Evolutionary conservation across 106 monocot genomes (phyloP), one percentile per base, ranked within the genome.

Genomic region (Dactylorhiza incarnata): DNA sequence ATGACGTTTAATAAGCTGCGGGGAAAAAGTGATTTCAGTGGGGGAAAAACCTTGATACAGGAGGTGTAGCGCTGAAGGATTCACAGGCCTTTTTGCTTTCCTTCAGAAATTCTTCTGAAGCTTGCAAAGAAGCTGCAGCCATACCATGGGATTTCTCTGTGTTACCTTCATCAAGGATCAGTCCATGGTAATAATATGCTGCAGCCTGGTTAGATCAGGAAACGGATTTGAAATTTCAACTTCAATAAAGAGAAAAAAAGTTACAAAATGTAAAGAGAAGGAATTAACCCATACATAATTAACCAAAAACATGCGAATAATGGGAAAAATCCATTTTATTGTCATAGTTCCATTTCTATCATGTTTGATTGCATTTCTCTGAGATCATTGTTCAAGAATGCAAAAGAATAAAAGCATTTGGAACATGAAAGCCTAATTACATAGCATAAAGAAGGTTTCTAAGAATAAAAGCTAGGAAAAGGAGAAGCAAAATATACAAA

Each of bases 101-200:
- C 65, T 79, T 94, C 5, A 91, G 82, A 76, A 80, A 86, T 76
- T 89, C 85, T 23, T 91, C 89, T 72, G 94, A 83, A 26, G 91
- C 89, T 82, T 83, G 85, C 48, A 94, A 68, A 50, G 94, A 86
- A 82, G 85, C 78, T 20, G 82, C 78, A 63, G 91, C 87, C 80
- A 79, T 82, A 49, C 80, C 73, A 77, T 87, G 87, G 24, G 87
- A 94, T 87, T 82, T 87, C 78, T 94, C 91, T 55, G 86, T 94
- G 76, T 84, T 87, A 3, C 94, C 89, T 54, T 91, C 94, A 59
- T 94, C 89, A 81, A 94, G 89, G 52, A 94, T 87, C 66, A 91
- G 43, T 6, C 94, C 94, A 77, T 94, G 94, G 70, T 89, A 94
- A 73, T 94, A 94, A 71, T 94, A 94, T 72, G 94, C 91, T 69